phyloP scores from a whole-genome alignment of 805 yeast species.

The Saturnispora dispora region DNA sequence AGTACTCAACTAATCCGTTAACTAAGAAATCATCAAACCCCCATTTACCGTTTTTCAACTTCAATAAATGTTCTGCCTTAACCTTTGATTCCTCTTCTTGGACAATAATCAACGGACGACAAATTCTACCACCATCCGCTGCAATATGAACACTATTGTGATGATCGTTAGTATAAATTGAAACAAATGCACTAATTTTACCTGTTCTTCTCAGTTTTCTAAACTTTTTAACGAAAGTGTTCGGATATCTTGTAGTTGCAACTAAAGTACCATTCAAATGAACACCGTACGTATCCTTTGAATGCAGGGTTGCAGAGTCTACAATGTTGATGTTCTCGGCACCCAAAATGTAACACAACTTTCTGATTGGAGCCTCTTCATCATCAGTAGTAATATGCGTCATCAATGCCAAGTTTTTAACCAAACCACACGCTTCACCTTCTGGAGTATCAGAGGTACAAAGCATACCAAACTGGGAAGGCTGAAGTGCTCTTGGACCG shows the following conservation, averaged over 20 bases:
- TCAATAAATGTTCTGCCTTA: constrained; percentile 55
- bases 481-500: constrained; percentile 98
- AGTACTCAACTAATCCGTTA: constrained; percentile 84
- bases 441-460: constrained; percentile 99
- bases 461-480: constrained; percentile 98
- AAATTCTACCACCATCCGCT: constrained; percentile 97
- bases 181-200: constrained; percentile 78
- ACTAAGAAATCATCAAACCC: constrained; percentile 85
- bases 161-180: constrained; percentile 82
- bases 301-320: constrained; percentile 76
- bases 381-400: constrained; percentile 98
- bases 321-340: constrained; percentile 77
- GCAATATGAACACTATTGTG: constrained; percentile 95
- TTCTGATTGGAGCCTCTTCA: constrained; percentile 81
- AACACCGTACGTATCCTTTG: constrained; percentile 72
- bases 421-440: constrained; percentile 99
- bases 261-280: constrained; percentile 89
- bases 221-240: constrained; percentile 70
- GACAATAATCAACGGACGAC: constrained; percentile 91
- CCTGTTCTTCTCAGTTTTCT: constrained; percentile 78
- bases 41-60: constrained; percentile 60
- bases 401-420: constrained; percentile 93
- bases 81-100: constrained; percentile 65
- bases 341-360: constrained; percentile 72
- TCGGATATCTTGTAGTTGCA: constrained; percentile 83